Evolutionary conservation across 1,139 yeast genomes (phyloP).

Genomic region (Trichomonascaceae sp.): DNA sequence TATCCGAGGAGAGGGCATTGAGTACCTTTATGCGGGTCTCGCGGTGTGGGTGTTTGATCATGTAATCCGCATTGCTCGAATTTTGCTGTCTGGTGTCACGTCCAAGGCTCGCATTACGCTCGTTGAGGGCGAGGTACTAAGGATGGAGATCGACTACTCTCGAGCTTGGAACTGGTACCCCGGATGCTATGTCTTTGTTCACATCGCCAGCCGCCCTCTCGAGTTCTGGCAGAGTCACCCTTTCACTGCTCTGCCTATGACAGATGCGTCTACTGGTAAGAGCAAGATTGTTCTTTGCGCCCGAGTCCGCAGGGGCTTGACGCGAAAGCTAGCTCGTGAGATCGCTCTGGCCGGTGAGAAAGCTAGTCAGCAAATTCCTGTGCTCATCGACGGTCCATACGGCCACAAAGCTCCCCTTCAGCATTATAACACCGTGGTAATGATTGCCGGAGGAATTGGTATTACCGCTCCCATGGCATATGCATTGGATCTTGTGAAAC

Average conservation of each 20-base stretch:
- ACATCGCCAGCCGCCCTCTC: conserved; percentile 30
- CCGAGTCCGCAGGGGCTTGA: conserved; percentile 18
- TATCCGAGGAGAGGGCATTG: conserved; percentile 21
- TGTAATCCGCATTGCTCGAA: conserved; percentile 2
- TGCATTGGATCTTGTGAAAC: conserved; percentile 23
- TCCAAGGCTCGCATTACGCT: conserved; percentile 27
- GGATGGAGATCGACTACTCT: conserved; percentile 17
- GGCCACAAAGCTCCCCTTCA: conserved; percentile 37
- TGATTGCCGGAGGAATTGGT: conserved; percentile 58
- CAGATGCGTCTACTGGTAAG: conserved; percentile 2
- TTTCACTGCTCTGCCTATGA: conserved; percentile 32
- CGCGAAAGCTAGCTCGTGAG: conserved; percentile 15
- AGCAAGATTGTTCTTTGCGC: conserved; percentile 19
- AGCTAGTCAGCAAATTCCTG: conserved; percentile 12
- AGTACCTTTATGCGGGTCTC: conserved; percentile 26
- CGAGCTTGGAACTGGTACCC: conserved; percentile 33
- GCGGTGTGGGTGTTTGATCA: conserved; percentile 30
- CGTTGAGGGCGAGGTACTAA: conserved; percentile 17
- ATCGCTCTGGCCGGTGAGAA: conserved; percentile 21
- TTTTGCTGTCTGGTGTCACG: conserved; percentile 29
- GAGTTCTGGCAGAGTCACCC: conserved; percentile 53
- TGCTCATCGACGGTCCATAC: conserved; percentile 46
- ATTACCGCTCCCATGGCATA: conserved; percentile 31
- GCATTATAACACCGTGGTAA: conserved; percentile 36
- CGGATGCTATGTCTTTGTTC: conserved; percentile 47